A percentile compares a stretch with the other conserved stretches of the same genome.
phyloP scores from a whole-genome alignment of 2,329 filamentous ascomycete genomes.

The Microsporum canis region DNA sequence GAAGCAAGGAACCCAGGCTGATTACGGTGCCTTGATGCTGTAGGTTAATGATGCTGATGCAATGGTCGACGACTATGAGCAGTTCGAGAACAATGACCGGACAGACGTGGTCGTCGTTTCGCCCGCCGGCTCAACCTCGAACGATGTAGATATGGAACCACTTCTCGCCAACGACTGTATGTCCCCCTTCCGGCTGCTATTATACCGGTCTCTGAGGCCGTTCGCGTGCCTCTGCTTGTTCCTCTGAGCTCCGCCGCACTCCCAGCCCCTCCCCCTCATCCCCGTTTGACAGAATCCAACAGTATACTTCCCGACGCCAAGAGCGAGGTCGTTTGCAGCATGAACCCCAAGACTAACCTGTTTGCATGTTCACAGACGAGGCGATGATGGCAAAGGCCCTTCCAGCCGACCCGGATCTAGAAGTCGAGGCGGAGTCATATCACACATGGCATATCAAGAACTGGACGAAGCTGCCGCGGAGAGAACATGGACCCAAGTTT shows the following conservation, averaged over 20 bases:
- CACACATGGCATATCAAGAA: slow-evolving; percentile 80
- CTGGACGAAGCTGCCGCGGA: slow-evolving; percentile 66
- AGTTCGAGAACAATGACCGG: slow-evolving; percentile 49
- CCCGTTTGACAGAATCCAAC: background rate
- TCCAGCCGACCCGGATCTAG: slow-evolving; percentile 64
- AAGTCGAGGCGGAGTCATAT: slow-evolving; percentile 62
- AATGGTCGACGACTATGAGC: slow-evolving; percentile 47
- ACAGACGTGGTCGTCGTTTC: slow-evolving; percentile 52
- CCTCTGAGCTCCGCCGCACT: background rate
- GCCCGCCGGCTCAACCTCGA: slow-evolving; percentile 44
- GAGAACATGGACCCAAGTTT: slow-evolving; percentile 80
- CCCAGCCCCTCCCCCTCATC: background rate
- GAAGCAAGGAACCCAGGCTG: background rate
- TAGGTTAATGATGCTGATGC: slow-evolving; percentile 50
- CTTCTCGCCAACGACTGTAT: slow-evolving; percentile 48
- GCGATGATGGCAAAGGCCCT: slow-evolving; percentile 76
- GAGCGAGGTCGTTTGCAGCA: background rate
- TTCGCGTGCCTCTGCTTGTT: background rate
- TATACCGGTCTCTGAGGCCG: slow-evolving; percentile 1
- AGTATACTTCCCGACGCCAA: background rate
- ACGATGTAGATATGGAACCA: slow-evolving; percentile 44
- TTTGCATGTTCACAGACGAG: slow-evolving; percentile 46
- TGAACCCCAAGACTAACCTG: background rate
- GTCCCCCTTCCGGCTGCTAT: slow-evolving; percentile 14
- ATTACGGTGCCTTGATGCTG: slow-evolving; percentile 17